Base-by-base conservation (phyloP, 495 filamentous ascomycete genomes). In the Lophiostoma macrostomum region DNA sequence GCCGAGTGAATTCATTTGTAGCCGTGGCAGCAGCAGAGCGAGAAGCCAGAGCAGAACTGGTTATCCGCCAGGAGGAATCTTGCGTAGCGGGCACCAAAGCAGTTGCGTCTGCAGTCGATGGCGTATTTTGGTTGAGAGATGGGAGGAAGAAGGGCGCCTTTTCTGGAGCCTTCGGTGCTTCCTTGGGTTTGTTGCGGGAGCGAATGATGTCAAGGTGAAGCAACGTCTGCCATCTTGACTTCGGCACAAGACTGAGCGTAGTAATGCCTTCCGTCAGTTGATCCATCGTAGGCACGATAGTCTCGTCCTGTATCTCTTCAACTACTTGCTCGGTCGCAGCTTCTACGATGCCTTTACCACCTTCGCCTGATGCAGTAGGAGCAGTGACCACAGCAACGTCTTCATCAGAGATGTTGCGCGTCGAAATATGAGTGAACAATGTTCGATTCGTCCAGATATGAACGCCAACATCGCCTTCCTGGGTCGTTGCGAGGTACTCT, bases 121-220 rank as follows among this genome's bases (percentile, higher is more conserved):
- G 11, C 16, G 63, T 41, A 14, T 68, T 53, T 31, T 65, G 52
- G 4, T 52, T 49, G 5, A 87, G 70, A 1, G 88, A 85, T 10
- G 90, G 88, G 12, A 99, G 75, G 74, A 97, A 99, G 73, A 99
- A 99, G 1, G 93, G 93, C 0, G 93, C 90, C 64, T 93, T 96
- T 65, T 95, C 86, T 3, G 94, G 93, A 2, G 81, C 77, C 73
- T 97, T 95, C 22, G 90, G 90, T 0, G 90, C 78, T 70, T 95
- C 88, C 58, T 82, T 91, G 5, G 93, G 94, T 69, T 91, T 96
- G 71, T 99, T 99, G 45, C 93, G 88, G 70, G 86, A 81, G 68
- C 84, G 88, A 67, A 99, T 93, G 32, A 86, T 70, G 62, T 97
- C 91, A 5, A 99, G 78, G 61, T 97, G 85, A 47, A 97, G 72